Percentiles rank a stretch among this genome's conserved stretches.
Conservation (phyloP, 176 grass and related monocot genomes). For the Triticum timopheevii region DNA sequence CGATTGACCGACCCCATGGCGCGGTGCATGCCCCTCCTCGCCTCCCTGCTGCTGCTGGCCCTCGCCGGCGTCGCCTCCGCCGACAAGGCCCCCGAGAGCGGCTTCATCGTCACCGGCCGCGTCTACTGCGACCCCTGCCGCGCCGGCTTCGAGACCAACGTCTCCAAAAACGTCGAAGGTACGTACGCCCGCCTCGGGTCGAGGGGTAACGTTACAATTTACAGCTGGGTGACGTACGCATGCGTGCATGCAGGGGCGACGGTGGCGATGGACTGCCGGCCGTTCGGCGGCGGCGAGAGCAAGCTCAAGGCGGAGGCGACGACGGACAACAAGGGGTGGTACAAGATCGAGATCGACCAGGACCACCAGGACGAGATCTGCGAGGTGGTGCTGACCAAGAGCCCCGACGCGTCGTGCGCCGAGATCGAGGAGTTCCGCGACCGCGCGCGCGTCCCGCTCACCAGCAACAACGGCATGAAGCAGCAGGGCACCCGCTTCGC, state of each 20-base stretch:
- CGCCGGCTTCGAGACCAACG: slow-evolving; percentile 68
- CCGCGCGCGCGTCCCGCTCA: slow-evolving; percentile 50
- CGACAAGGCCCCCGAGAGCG: neutral
- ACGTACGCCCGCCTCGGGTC: neutral
- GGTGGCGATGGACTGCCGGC: slow-evolving; percentile 62
- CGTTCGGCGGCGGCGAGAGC: slow-evolving; percentile 21
- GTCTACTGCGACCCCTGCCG: slow-evolving; percentile 90
- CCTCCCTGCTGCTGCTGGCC: neutral
- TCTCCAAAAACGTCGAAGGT: slow-evolving; percentile 41
- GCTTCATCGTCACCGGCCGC: slow-evolving; percentile 56
- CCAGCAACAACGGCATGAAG: slow-evolving; percentile 56
- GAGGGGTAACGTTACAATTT: too few relatives aligned
- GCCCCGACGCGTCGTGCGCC: slow-evolving; percentile 45
- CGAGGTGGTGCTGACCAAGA: slow-evolving; percentile 61
- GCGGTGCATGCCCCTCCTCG: neutral
- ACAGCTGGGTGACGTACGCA: too few relatives aligned
- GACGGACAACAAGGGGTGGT: slow-evolving; percentile 57
- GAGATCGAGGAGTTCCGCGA: slow-evolving; percentile 48
- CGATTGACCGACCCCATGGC: neutral
- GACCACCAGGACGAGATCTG: slow-evolving; percentile 76
- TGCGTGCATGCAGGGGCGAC: slow-evolving; percentile 36
- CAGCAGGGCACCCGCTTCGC: slow-evolving; percentile 43
- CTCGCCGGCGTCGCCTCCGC: slow-evolving; percentile 37
- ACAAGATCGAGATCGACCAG: slow-evolving; percentile 45
- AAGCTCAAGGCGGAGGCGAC: slow-evolving; percentile 36